Evolutionary conservation across 2,329 filamentous ascomycete genomes (phyloP).

Genomic region (Ramularia endophylla): DNA sequence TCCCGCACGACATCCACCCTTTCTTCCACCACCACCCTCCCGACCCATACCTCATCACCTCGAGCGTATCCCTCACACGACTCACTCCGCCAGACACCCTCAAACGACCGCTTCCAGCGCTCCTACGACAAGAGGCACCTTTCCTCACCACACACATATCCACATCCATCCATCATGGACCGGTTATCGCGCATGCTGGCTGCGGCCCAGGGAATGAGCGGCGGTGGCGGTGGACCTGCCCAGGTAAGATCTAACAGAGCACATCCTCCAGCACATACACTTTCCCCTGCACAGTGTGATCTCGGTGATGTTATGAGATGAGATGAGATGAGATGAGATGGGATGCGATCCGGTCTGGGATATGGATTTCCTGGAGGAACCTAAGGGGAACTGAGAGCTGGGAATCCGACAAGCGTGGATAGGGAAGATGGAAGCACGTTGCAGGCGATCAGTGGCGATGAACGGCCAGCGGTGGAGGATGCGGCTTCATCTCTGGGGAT

Average conservation of each 20-base stretch:
- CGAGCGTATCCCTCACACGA: background rate
- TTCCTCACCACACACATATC: slow-evolving; percentile 4
- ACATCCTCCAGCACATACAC: background rate
- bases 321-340: background rate
- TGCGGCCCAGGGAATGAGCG: slow-evolving; percentile 59
- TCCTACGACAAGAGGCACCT: too few relatives aligned
- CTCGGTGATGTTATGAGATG: background rate
- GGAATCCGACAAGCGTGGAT: too few relatives aligned
- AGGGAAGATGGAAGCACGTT: too few relatives aligned
- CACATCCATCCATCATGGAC: slow-evolving; percentile 61
- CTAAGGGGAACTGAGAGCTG: too few relatives aligned
- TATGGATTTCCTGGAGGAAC: background rate
- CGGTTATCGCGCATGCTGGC: slow-evolving; percentile 85
- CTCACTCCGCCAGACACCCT: background rate
- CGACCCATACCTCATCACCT: background rate
- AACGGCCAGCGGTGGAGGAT: too few relatives aligned
- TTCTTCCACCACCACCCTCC: slow-evolving; percentile 2
- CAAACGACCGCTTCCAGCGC: too few relatives aligned
- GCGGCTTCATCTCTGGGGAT: too few relatives aligned
- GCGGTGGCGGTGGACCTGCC: slow-evolving; percentile 62
- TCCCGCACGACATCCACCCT: slow-evolving; percentile 2
- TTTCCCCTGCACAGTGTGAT: background rate
- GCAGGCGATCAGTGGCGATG: too few relatives aligned
- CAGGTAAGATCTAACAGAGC: slow-evolving; percentile 44
- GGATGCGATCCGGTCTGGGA: background rate